Evolutionary conservation across 2,329 filamentous ascomycete genomes (phyloP).

Genomic region (Volutella citrinella): DNA sequence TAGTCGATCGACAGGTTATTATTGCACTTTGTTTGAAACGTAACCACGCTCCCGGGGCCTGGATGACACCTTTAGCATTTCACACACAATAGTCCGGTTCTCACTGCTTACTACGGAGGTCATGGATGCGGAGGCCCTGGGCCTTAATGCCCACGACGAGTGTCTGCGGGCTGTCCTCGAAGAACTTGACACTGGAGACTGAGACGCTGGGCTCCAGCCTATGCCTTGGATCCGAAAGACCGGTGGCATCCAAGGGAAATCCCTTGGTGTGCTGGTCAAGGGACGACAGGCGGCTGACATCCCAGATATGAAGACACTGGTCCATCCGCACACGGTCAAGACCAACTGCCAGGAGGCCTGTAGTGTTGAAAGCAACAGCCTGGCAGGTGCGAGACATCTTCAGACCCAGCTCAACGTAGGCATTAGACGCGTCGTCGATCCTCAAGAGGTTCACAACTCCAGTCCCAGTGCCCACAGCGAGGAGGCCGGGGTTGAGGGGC

Average conservation of each 20-base stretch:
- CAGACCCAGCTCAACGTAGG: constrained; percentile 63
- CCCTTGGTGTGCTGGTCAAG: constrained; percentile 46
- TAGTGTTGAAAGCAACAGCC: constrained; percentile 74
- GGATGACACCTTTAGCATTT: background rate
- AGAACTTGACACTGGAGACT: constrained; percentile 82
- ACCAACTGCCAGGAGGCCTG: constrained; percentile 71
- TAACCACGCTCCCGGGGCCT: constrained; percentile 51
- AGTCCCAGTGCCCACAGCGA: constrained; percentile 72
- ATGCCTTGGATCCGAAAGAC: constrained; percentile 55
- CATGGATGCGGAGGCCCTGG: constrained; percentile 72
- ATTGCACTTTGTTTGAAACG: constrained; percentile 64
- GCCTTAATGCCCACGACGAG: constrained; percentile 74
- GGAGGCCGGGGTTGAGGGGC: constrained; percentile 58
- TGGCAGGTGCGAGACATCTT: constrained; percentile 78
- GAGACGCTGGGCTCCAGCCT: constrained; percentile 65
- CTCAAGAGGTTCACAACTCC: constrained; percentile 74
- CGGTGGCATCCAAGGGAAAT: constrained; percentile 46
- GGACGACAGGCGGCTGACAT: constrained; percentile 61
- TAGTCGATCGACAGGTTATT: constrained; percentile 77
- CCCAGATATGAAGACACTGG: constrained; percentile 79
- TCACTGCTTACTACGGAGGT: constrained; percentile 62
- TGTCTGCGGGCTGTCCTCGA: constrained; percentile 71
- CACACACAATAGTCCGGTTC: background rate
- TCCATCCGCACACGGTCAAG: constrained; percentile 80
- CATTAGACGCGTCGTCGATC: constrained; percentile 67